These are phyloP conservation scores for Boletus tomentosulus DNA, from an alignment of 768 basidiomycete species.

Conservation along the genomic window DNA sequence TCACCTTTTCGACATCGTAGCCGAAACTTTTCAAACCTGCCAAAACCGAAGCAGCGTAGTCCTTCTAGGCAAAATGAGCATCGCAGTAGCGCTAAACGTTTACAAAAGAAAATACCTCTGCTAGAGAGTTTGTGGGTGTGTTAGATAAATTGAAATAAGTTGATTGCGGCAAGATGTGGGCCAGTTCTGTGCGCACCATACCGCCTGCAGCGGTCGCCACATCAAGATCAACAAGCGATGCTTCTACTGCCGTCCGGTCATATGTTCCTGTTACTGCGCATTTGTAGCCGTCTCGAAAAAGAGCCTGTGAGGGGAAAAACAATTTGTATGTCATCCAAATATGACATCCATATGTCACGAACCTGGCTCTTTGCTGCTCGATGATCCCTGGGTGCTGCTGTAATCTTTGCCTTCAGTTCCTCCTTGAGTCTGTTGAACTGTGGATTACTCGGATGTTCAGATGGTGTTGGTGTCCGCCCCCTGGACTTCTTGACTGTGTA, in stretches of 20 bases:
- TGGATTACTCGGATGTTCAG: neutral
- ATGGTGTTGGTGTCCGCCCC: neutral
- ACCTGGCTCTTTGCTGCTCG: neutral
- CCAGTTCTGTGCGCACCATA: neutral
- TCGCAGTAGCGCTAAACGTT: neutral
- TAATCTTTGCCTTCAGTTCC: neutral
- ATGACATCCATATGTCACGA: neutral
- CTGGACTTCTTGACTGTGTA: neutral
- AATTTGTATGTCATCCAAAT: neutral
- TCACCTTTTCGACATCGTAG: constrained; percentile 14
- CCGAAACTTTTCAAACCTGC: constrained; percentile 20
- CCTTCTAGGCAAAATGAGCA: neutral
- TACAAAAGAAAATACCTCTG: neutral
- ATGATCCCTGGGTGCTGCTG: neutral
- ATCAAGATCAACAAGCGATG: neutral
- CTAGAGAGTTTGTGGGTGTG: neutral
- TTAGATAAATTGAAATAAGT: neutral
- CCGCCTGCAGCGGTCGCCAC: neutral
- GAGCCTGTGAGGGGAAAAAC: neutral
- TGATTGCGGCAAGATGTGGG: neutral
- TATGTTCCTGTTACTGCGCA: neutral
- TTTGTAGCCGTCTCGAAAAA: neutral
- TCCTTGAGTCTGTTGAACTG: neutral
- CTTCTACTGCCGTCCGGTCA: neutral
- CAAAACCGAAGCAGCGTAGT: constrained; percentile 4